These are phyloP conservation scores for Saccharomycopsis capsularis DNA, from an alignment of 805 yeast species.

Conservation along the genomic window DNA sequence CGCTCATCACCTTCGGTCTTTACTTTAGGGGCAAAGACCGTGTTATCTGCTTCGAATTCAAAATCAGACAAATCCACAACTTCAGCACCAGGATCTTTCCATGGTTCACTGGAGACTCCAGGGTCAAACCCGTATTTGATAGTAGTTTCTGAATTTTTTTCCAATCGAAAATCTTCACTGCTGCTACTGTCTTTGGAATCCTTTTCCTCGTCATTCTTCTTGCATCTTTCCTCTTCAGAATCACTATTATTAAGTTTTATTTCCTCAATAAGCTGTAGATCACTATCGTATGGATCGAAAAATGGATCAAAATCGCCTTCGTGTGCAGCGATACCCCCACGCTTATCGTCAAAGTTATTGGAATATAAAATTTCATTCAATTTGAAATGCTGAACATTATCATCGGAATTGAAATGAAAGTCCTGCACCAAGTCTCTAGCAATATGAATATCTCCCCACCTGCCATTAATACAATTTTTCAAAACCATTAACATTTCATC, in stretches of 20 bases:
- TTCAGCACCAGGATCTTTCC: no score
- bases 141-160: no score
- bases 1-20: no score
- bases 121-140: no score
- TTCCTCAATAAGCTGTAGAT: neutral
- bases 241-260: no score
- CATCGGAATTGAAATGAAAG: constrained; percentile 7
- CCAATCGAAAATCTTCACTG: neutral
- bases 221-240: neutral
- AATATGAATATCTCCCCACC: constrained; percentile 26
- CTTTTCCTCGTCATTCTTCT: neutral
- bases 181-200: no score
- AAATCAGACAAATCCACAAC: no score
- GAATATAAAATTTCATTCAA: constrained; percentile 3
- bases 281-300: neutral
- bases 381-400: constrained; percentile 3
- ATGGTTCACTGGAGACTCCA: no score
- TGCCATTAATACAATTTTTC: constrained; percentile 23
- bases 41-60: no score
- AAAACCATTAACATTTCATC: constrained; percentile 4
- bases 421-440: constrained; percentile 22
- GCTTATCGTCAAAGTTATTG: neutral
- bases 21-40: no score
- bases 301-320: neutral
- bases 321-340: neutral